phyloP scores from a whole-genome alignment of 345 rosid species.

The Abelmoschus esculentus region DNA sequence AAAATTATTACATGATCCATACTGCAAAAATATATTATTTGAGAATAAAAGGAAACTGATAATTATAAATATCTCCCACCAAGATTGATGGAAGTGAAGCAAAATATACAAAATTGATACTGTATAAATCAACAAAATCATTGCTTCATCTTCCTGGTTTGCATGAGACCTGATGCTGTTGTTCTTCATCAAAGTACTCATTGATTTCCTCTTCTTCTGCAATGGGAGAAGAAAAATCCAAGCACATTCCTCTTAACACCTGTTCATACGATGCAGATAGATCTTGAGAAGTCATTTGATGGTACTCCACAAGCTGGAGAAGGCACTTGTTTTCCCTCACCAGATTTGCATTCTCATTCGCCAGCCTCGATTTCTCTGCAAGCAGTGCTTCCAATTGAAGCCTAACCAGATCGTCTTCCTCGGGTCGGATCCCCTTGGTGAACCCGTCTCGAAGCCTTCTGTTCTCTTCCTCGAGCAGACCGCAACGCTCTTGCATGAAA shows the following conservation, averaged over 20 bases:
- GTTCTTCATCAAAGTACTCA: constrained; percentile 33
- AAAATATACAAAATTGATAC: neutral
- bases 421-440: constrained; percentile 58
- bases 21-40: neutral
- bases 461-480: constrained; percentile 80
- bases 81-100: neutral
- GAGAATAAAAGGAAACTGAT: neutral
- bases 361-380: constrained; percentile 79
- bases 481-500: constrained; percentile 70
- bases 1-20: no score
- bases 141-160: neutral
- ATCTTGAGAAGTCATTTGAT: constrained; percentile 71
- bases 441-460: constrained; percentile 76
- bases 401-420: constrained; percentile 98
- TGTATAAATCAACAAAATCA: neutral
- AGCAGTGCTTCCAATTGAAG: constrained; percentile 87
- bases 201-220: constrained; percentile 23
- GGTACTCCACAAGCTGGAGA: constrained; percentile 76
- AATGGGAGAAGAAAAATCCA: constrained; percentile 77
- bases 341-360: constrained; percentile 74
- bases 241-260: constrained; percentile 48
- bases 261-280: constrained; percentile 73
- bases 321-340: constrained; percentile 85
- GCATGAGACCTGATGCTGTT: neutral
- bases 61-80: neutral